These are phyloP conservation scores for Litsea cubeba DNA, from an alignment of 164 flowering plant genomes.

Conservation along the genomic window DNA sequence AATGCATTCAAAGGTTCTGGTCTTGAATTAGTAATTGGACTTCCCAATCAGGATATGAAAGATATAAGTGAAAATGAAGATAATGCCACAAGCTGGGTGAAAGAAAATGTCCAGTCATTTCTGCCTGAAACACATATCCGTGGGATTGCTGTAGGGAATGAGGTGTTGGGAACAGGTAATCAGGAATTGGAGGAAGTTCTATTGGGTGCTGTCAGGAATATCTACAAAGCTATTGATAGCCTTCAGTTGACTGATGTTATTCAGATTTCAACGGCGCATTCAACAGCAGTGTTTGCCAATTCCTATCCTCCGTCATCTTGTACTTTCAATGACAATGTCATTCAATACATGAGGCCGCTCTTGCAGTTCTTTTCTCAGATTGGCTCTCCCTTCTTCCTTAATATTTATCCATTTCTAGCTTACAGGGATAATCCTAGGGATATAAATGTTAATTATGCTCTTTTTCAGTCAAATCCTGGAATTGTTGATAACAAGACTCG, in stretches of 20 bases:
- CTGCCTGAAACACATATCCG: constrained; percentile 55
- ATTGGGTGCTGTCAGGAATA: constrained; percentile 60
- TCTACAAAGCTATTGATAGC: constrained; percentile 45
- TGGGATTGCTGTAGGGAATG: constrained; percentile 85
- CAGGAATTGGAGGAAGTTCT: constrained; percentile 53
- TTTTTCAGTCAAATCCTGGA: constrained; percentile 54
- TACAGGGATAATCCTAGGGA: constrained; percentile 57
- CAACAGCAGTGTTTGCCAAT: constrained; percentile 55
- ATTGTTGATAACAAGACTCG: constrained; percentile 61
- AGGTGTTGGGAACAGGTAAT: constrained; percentile 49
- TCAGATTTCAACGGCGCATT: constrained; percentile 65
- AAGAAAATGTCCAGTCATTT: constrained; percentile 61
- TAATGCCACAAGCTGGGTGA: constrained; percentile 63
- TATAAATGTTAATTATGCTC: constrained; percentile 68
- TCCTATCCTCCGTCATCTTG: constrained; percentile 81
- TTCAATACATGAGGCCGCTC: constrained; percentile 65
- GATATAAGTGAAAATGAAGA: constrained; percentile 61
- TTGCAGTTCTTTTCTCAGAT: constrained; percentile 57
- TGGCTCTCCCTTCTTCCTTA: constrained; percentile 66
- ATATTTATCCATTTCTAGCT: constrained; percentile 82
- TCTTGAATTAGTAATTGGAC: constrained; percentile 61
- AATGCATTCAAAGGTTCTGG: constrained; percentile 63
- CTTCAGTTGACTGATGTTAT: constrained; percentile 34
- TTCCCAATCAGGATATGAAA: constrained; percentile 54
- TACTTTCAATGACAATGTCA: constrained; percentile 45